A percentile compares a stretch with the other conserved stretches of the same genome.
phyloP scores from a whole-genome alignment of 2,329 filamentous ascomycete genomes.

The Paecilomyces niveus region DNA sequence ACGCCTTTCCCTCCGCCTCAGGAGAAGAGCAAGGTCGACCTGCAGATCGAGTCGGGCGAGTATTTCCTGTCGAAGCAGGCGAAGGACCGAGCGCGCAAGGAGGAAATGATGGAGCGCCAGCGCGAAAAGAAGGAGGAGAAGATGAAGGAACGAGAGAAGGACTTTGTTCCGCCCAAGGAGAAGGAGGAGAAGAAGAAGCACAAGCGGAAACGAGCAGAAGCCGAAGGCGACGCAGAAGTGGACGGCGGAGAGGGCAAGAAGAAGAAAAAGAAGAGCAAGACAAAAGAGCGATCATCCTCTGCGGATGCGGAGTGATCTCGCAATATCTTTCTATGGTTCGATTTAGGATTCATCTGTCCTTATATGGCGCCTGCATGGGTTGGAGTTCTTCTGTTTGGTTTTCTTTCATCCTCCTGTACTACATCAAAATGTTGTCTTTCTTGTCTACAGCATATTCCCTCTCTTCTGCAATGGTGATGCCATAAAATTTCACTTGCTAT shows the following conservation, averaged over 20 bases:
- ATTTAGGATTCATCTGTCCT: not conserved
- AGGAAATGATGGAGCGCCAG: conserved; percentile 77
- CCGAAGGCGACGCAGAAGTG: conserved; percentile 23
- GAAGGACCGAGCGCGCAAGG: conserved; percentile 74
- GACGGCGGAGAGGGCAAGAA: conserved; percentile 49
- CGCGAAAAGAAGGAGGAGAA: conserved; percentile 82
- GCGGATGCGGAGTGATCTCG: conserved; percentile 17
- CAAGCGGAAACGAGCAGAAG: conserved; percentile 32
- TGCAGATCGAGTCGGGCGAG: conserved; percentile 96
- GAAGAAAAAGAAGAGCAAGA: conserved; percentile 49
- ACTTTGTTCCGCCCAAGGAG: conserved; percentile 84
- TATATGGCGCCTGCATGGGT: conserved; percentile 30
- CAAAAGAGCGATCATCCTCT: conserved; percentile 18
- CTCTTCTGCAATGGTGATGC: not conserved
- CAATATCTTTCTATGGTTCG: conserved; percentile 7
- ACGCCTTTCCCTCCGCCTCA: conserved; percentile 95
- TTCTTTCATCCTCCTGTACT: not conserved
- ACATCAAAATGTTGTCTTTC: not conserved
- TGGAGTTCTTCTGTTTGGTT: conserved; percentile 20
- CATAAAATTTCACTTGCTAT: not conserved
- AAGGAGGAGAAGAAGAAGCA: conserved; percentile 46
- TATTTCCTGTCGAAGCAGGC: conserved; percentile 92
- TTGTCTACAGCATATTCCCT: not conserved
- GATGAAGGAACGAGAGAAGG: conserved; percentile 73
- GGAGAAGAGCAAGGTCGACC: conserved; percentile 98